A percentile compares a stretch with the other conserved stretches of the same genome.
These are phyloP conservation scores for Sarocladiaceae sp. DNA, from an alignment of 2,329 filamentous ascomycete genomes.

Conservation along the genomic window DNA sequence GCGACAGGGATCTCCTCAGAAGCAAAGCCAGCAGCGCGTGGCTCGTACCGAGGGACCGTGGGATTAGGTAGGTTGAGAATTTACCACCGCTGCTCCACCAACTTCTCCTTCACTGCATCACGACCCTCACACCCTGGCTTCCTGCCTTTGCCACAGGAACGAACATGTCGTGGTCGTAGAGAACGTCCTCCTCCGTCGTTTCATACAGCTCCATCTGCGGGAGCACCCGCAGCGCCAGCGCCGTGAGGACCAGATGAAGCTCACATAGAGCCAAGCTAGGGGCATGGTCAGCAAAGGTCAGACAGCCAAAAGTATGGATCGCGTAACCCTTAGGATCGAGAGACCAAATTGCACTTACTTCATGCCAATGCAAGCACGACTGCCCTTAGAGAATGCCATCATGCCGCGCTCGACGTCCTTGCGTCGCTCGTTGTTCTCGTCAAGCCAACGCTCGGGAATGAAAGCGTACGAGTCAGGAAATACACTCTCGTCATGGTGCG, in stretches of 20 bases:
- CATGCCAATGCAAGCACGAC: slow-evolving; percentile 29
- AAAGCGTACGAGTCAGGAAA: slow-evolving; percentile 30
- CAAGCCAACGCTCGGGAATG: slow-evolving; percentile 30
- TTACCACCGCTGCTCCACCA: too few relatives aligned
- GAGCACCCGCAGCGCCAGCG: slow-evolving; percentile 16
- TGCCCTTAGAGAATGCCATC: slow-evolving; percentile 31
- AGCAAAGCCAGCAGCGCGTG: too few relatives aligned
- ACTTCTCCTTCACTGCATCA: neutral
- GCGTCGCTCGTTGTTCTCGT: slow-evolving; percentile 17
- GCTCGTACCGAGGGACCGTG: too few relatives aligned
- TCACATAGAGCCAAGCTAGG: slow-evolving; percentile 19
- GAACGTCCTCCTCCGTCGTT: slow-evolving; percentile 3
- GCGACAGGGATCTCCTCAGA: too few relatives aligned
- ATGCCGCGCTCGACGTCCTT: slow-evolving; percentile 25
- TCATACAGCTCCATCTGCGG: slow-evolving; percentile 3
- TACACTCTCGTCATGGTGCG: slow-evolving; percentile 29
- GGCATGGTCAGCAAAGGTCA: slow-evolving; percentile 9
- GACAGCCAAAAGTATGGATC: too few relatives aligned
- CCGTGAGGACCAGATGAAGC: slow-evolving; percentile 17
- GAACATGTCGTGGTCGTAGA: slow-evolving; percentile 8
- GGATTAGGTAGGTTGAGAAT: too few relatives aligned
- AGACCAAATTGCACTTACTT: slow-evolving; percentile 9
- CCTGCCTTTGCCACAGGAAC: slow-evolving; percentile 5
- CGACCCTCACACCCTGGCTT: slow-evolving; percentile 1
- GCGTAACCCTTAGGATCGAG: too few relatives aligned